Evolutionary conservation across 2,329 filamentous ascomycete genomes (phyloP), one percentile per base, ranked within the genome.

Genomic region (Claviceps monticola): DNA sequence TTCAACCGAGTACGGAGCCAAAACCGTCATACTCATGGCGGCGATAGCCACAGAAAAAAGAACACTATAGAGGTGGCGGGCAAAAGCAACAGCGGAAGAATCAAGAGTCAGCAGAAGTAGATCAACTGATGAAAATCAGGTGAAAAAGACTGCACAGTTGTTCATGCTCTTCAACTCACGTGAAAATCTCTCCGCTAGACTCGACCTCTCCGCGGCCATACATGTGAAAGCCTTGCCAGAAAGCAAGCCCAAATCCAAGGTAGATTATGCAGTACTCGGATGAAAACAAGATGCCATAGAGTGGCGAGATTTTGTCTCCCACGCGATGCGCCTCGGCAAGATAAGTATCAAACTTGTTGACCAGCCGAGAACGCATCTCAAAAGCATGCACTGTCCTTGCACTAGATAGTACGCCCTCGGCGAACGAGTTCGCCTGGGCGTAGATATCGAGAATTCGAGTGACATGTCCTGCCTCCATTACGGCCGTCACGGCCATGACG

Each of bases 151-250:
- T 21, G 19, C 9, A 5, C 21, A 2, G 19, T 21, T 13, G 19
- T 13, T 43, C 11, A 21, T 43, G 17, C 41, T 43, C 9, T 21
- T 11, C 11, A 48, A 58, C 64, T 48, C 53, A 67, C 64, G 63
- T 70, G 37, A 73, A 69, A 29, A 73, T 67, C 11, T 63, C 60
- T 11, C 71, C 71, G 5, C 65, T 59, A 7, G 64, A 57, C 1
- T 55, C 41, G 26, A 73, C 67, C 50, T 71, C 66, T 13, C 68
- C 44, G 16, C 44, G 26, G 44, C 23, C 8, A 36, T 66, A 59
- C 61, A 73, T 66, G 29, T 58, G 60, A 38, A 71, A 58, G 8
- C 71, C 71, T 52, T 72, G 70, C 71, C 71, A 74, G 50, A 73
- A 74, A 7, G 68, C 67, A 5, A 74, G 62, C 1, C 64, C 68